These are phyloP conservation scores for Alternaria ventricosa DNA, from an alignment of 2,329 filamentous ascomycete species.

Conservation along the genomic window DNA sequence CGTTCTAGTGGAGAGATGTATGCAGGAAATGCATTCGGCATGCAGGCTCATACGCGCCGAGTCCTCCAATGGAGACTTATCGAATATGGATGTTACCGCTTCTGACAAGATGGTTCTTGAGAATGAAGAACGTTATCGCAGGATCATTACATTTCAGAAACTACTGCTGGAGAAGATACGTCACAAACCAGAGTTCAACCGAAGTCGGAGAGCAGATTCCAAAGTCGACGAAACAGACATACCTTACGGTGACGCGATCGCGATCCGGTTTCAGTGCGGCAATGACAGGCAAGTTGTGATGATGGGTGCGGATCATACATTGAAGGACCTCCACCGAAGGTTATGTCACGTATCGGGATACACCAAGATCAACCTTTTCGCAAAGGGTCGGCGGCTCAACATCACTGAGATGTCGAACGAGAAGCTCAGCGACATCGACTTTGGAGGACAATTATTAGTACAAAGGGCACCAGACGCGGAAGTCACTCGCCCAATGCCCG, in stretches of 20 bases:
- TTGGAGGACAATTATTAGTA: constrained; percentile 38
- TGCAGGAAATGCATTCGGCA: constrained; percentile 62
- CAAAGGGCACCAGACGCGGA: constrained; percentile 40
- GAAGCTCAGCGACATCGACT: constrained; percentile 65
- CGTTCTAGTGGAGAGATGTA: constrained; percentile 74
- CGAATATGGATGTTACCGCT: constrained; percentile 19
- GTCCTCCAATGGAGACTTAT: neutral
- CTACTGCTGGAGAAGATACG: constrained; percentile 41
- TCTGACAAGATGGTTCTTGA: constrained; percentile 35
- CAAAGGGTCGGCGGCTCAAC: constrained; percentile 69
- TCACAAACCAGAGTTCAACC: constrained; percentile 41
- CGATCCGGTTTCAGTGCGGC: constrained; percentile 74
- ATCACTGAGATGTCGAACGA: constrained; percentile 63
- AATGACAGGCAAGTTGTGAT: constrained; percentile 66
- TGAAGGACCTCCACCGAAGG: constrained; percentile 70
- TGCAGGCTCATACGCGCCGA: constrained; percentile 22
- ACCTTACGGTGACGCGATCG: constrained; percentile 68
- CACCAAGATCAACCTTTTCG: constrained; percentile 76
- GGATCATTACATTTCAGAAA: constrained; percentile 46
- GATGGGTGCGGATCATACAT: constrained; percentile 75
- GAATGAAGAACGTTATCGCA: constrained; percentile 35
- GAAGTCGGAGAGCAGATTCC: constrained; percentile 40
- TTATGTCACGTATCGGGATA: constrained; percentile 75
- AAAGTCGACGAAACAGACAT: constrained; percentile 54
- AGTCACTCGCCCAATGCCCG: constrained; percentile 23